Conservation (phyloP, 1,139 yeast genomes). For the Hemisphaericaspora subhashii region DNA sequence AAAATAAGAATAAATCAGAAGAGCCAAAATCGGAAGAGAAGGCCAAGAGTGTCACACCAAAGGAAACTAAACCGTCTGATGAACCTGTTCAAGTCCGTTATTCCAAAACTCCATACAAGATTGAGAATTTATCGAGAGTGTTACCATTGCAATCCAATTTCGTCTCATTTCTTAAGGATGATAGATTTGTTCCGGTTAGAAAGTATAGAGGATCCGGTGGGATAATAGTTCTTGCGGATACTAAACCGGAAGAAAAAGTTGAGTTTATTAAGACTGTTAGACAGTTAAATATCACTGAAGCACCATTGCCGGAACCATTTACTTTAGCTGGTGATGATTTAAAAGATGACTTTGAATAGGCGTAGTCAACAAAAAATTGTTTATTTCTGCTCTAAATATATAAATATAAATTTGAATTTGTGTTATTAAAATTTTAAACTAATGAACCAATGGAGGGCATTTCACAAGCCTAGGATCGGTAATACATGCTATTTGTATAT, state of each 20-base stretch:
- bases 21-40: slow-evolving; percentile 10
- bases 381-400: slow-evolving; percentile 1
- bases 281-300: slow-evolving; percentile 77
- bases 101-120: slow-evolving; percentile 61
- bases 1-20: slow-evolving; percentile 23
- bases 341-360: slow-evolving; percentile 25
- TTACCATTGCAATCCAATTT: slow-evolving; percentile 88
- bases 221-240: slow-evolving; percentile 75
- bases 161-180: slow-evolving; percentile 73
- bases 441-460: slow-evolving; percentile 10
- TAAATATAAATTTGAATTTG: background rate
- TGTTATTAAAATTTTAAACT: background rate
- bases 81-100: slow-evolving; percentile 41
- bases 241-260: slow-evolving; percentile 62
- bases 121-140: slow-evolving; percentile 82
- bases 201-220: slow-evolving; percentile 79
- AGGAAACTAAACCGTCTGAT: slow-evolving; percentile 26
- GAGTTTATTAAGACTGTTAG: slow-evolving; percentile 82
- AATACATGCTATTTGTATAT: slow-evolving; percentile 27
- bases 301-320: slow-evolving; percentile 91
- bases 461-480: slow-evolving; percentile 20
- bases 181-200: slow-evolving; percentile 81
- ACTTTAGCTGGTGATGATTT: slow-evolving; percentile 55
- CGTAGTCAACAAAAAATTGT: background rate
- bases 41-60: slow-evolving; percentile 18